Base-by-base conservation (phyloP, 163 green algal species). In the Scenedesmus sp. region DNA sequence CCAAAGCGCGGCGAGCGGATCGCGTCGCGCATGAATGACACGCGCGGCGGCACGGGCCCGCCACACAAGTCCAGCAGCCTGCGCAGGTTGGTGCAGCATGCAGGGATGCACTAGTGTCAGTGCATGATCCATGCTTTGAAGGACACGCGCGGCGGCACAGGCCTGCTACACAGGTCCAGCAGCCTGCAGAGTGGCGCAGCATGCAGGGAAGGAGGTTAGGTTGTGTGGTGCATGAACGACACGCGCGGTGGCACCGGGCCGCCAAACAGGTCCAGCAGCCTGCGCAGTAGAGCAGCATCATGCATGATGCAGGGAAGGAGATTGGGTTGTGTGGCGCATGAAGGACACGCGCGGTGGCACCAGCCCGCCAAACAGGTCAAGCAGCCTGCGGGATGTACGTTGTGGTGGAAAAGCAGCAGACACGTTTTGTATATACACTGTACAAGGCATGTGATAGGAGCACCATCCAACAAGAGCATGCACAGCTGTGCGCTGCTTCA, bases 1-100 rank as follows among this genome's bases (percentile, higher is more conserved):
- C 83, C 90, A 66, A 85, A 91, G n/a, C 90, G 90, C 12, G 90
- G 90, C 13, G 90, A 93, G 70, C 83, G 84, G 73, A 93, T 93
- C 84, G 90, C 84, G 54, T 88, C 16, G 16, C 84, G 59, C 90
- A 90, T 90, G 70, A 88, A 93, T 1, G 34, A 18, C 34, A 70
- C 66, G n/a, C 90, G 84, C 70, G 76, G 46, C 13, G 84, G 66
- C 54, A 92, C 82, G 52, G 66, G 23, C 10, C 57, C 83, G 2
- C 52, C 16, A 56, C 88, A 87, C 34, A 91, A 76, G 88, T 91
- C 88, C 81, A 91, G 54, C 76, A 91, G 77, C 88, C 88, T 91
- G 88, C 55, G 59, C 34, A 46, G 34, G 34, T 46, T 46, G 34
- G 34, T 46, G 66, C 59, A 34, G 9, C 2, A 7, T 76, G 13